Evolutionary conservation across 129 eudicot genomes (phyloP).

Genomic region (Centaurea solstitialis): DNA sequence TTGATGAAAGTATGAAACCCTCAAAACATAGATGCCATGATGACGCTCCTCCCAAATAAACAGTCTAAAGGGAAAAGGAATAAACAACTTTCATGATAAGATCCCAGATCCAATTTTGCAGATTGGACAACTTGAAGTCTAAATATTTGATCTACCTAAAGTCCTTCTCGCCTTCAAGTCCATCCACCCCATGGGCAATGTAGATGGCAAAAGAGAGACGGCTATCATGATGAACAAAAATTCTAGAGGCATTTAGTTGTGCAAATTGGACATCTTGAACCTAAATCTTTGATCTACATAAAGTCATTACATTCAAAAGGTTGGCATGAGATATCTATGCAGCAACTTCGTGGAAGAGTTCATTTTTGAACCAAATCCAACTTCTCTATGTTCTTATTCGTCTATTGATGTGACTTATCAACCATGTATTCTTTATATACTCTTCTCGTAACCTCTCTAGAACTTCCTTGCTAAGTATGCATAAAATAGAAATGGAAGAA

Average conservation of each 20-base stretch:
- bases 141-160: not conserved
- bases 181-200: constrained; percentile 84
- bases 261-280: not conserved
- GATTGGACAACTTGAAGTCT: not conserved
- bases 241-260: not conserved
- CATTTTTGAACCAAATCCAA: not conserved
- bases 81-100: not conserved
- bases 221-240: not conserved
- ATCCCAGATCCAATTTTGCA: not conserved
- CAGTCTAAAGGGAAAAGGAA: not conserved
- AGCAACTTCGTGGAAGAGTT: not conserved
- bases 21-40: not conserved
- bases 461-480: not conserved
- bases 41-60: not conserved
- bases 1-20: not conserved
- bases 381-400: too few relatives aligned
- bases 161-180: constrained; percentile 86
- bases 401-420: too few relatives aligned
- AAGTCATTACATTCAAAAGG: not conserved
- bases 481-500: not conserved
- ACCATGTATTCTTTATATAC: not conserved
- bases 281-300: not conserved
- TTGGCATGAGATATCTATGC: not conserved
- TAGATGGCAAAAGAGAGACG: not conserved
- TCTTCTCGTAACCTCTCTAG: not conserved